Evolutionary conservation across 139 green algal genomes (phyloP).

Genomic region (Micromonas commoda): DNA sequence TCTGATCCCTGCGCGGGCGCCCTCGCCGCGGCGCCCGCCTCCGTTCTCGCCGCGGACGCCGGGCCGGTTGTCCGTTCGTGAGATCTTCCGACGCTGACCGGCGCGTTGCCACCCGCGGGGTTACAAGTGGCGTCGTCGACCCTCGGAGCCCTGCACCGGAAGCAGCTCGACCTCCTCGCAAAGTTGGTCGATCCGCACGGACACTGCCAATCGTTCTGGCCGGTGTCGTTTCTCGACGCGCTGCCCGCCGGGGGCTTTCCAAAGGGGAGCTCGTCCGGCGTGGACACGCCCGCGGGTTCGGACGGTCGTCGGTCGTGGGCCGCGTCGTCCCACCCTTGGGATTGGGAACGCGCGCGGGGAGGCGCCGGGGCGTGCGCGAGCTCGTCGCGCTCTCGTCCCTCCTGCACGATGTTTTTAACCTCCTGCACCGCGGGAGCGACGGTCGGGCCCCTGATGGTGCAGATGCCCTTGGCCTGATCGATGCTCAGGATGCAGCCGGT

Average conservation of each 20-base stretch:
- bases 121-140: not conserved
- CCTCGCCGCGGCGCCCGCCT: not conserved
- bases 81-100: no score
- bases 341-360: not conserved
- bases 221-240: not conserved
- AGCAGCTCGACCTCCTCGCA: constrained; percentile 5
- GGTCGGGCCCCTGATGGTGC: not conserved
- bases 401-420: not conserved
- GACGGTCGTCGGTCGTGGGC: not conserved
- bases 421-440: not conserved
- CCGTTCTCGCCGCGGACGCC: not conserved
- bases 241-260: not conserved
- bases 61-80: not conserved
- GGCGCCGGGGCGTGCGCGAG: not conserved
- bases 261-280: not conserved
- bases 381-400: not conserved
- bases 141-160: not conserved
- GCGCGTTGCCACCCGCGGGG: no score
- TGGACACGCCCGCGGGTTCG: not conserved
- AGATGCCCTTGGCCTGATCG: not conserved
- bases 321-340: not conserved
- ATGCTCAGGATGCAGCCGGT: not conserved
- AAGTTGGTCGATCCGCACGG: constrained; percentile 13
- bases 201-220: constrained; percentile 8
- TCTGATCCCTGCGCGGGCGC: not conserved